Evolutionary conservation across 306 rosid genomes (phyloP), one percentile per base, ranked within the genome.

Genomic region (Glycine soja): DNA sequence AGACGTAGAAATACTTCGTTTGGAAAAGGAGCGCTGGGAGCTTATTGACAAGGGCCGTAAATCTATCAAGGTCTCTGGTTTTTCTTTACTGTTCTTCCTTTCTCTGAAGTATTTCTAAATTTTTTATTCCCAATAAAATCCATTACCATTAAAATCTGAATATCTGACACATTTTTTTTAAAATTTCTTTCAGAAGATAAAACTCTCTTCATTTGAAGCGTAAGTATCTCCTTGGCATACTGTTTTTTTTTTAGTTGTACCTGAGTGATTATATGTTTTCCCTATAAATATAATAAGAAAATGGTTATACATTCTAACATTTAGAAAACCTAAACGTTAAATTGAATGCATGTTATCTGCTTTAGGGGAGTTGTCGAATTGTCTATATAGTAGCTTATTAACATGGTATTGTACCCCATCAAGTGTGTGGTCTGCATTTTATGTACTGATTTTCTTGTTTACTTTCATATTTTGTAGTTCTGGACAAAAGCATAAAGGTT

Each of bases 151-250:
- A 68, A 53, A 78, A 64, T 80, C 84, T 89, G 81, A 87, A 43
- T 70, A 70, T 78, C 84, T 93, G 81, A 52, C 48, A n/a, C 38
- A 45, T 56, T 68, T 57, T 58, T 59, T 63, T 86, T 24, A n/a
- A 1, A 46, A 47, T 79, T 79, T 53, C 72, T 87, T 78, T 78
- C 98, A 93, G 99, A 96, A 90, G 88, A 79, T 75, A 52, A 92
- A 86, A 74, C 80, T 82, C 76, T 85, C 90, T 50, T 86, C 91
- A 13, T 84, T 61, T 78, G 90, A 85, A 85, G 72, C 5, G 98
- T 93, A 89, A 91, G 95, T 88, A 56, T 82, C 48, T 67, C 68
- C 63, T 80, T 70, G 73, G 68, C 66, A 77, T 64, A 58, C 57
- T 79, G 19, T 30, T 48, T 51, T 56, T 72, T 65, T 62, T 38